Evolutionary conservation across 306 rosid species (phyloP).

Genomic region (Elaeagnus macrophylla): DNA sequence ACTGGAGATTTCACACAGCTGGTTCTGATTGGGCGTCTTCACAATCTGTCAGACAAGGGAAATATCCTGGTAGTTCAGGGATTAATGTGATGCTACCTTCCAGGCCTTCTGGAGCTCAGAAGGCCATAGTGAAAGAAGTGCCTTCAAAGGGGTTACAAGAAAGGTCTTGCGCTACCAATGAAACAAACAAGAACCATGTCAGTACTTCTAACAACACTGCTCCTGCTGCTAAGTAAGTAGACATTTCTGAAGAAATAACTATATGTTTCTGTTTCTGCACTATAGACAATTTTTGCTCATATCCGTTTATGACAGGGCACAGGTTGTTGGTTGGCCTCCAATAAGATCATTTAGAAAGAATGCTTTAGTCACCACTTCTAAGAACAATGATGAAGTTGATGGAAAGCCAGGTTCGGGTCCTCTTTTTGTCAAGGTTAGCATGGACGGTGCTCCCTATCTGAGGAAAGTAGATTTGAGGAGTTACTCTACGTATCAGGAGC

Average conservation of each 20-base stretch:
- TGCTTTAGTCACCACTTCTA: slow-evolving; percentile 62
- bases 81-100: slow-evolving; percentile 48
- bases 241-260: slow-evolving; percentile 3
- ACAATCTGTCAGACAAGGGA: slow-evolving; percentile 43
- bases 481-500: slow-evolving; percentile 65
- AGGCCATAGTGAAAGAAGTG: slow-evolving; percentile 39
- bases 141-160: slow-evolving; percentile 55
- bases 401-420: slow-evolving; percentile 74
- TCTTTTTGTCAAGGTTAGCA: slow-evolving; percentile 91
- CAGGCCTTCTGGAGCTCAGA: slow-evolving; percentile 55
- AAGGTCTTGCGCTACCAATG: slow-evolving; percentile 46
- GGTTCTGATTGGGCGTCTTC: slow-evolving; percentile 32
- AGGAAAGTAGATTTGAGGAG: slow-evolving; percentile 91
- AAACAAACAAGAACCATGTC: slow-evolving; percentile 35
- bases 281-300: neutral
- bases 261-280: neutral
- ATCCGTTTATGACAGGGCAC: slow-evolving; percentile 51
- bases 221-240: slow-evolving; percentile 83
- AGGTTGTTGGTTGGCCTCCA: slow-evolving; percentile 99
- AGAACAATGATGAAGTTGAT: slow-evolving; percentile 84
- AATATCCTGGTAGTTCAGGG: slow-evolving; percentile 51
- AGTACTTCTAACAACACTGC: slow-evolving; percentile 42
- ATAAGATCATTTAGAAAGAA: slow-evolving; percentile 84
- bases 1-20: slow-evolving; percentile 27
- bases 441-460: slow-evolving; percentile 98